Conservation (phyloP, 768 basidiomycete species). For the Nidularia pulvinata region DNA sequence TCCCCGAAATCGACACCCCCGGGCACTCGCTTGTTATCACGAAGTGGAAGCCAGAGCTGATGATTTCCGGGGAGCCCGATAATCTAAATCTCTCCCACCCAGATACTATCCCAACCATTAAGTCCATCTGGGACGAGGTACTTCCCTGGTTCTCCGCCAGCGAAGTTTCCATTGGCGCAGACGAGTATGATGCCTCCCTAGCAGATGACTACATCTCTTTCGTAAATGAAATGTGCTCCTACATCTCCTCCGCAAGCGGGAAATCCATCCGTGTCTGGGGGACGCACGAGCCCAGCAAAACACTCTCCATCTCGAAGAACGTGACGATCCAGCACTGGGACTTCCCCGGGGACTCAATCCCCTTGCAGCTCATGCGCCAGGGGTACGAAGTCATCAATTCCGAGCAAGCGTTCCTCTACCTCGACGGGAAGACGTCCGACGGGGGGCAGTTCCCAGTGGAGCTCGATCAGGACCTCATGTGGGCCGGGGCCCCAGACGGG, state of each 20-base stretch:
- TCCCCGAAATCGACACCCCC: not conserved
- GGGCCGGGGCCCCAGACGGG: not conserved
- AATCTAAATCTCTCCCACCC: not conserved
- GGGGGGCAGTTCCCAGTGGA: not conserved
- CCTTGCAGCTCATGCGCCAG: not conserved
- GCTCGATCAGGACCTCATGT: not conserved
- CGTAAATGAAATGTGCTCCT: not conserved
- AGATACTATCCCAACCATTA: not conserved
- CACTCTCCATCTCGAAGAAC: not conserved
- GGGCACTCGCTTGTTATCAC: not conserved
- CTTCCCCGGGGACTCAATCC: not conserved
- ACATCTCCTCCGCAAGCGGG: not conserved
- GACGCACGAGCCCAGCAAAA: not conserved
- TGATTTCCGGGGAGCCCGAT: not conserved
- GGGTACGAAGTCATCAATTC: not conserved
- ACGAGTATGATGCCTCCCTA: not conserved
- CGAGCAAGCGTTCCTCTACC: not conserved
- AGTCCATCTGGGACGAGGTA: not conserved
- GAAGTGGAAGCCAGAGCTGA: not conserved
- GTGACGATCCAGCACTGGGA: not conserved
- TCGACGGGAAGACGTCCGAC: not conserved
- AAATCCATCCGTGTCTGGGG: not conserved
- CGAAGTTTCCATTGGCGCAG: not conserved
- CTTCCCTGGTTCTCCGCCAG: not conserved
- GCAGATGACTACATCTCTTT: slow-evolving; percentile 1